These are phyloP conservation scores for cucumber (Cucumis sativus) DNA, from an alignment of 306 rosid species.

Conservation along the genomic window Cucumber_9930_V3 NC_026656.2:22567501-22568000, in stretches of 20 bases:
- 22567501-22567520: not conserved
- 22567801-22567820: conserved; percentile 52
- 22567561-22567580: not conserved
- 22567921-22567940: conserved; percentile 78
- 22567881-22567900: conserved; percentile 77
- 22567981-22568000: not conserved
- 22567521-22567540: not conserved
- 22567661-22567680: conserved; percentile 96
- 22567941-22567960: conserved; percentile 15
- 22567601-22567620: conserved; percentile 40
- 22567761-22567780: conserved; percentile 71
- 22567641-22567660: conserved; percentile 86
- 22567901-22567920: conserved; percentile 43
- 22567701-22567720: conserved; percentile 84
- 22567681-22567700: conserved; percentile 80
- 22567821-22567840: conserved; percentile 75
- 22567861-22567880: conserved; percentile 49
- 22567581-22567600: not conserved
- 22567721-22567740: conserved; percentile 48
- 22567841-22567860: conserved; percentile 64
- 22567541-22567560: not conserved
- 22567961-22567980: not conserved
- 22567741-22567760: conserved; percentile 64
- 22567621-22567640: conserved; percentile 25
- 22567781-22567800: conserved; percentile 88